These are phyloP conservation scores for Priceomyces haplophilus DNA, from an alignment of 805 yeast species.

Conservation along the genomic window DNA sequence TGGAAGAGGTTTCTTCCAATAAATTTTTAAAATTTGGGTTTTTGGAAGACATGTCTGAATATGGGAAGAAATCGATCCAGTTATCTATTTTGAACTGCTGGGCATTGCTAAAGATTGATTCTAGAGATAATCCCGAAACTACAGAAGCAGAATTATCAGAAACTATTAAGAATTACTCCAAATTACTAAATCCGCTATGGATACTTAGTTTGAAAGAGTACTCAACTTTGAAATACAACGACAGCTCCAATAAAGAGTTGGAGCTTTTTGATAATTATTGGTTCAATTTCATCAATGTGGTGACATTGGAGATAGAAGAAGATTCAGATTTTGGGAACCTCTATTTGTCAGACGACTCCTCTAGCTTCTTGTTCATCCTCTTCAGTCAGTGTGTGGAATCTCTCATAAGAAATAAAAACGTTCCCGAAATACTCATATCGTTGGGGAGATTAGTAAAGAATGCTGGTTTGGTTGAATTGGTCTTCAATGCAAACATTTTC, in stretches of 20 bases:
- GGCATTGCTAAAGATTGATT: slow-evolving; percentile 54
- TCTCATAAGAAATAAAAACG: slow-evolving; percentile 48
- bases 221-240: slow-evolving; percentile 59
- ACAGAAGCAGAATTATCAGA: slow-evolving; percentile 44
- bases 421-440: slow-evolving; percentile 49
- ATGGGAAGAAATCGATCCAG: slow-evolving; percentile 51
- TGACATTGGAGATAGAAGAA: slow-evolving; percentile 60
- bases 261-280: slow-evolving; percentile 60
- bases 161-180: slow-evolving; percentile 55
- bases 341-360: slow-evolving; percentile 54
- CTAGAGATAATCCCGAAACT: slow-evolving; percentile 19
- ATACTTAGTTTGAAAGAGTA: slow-evolving; percentile 68
- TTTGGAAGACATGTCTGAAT: slow-evolving; percentile 45
- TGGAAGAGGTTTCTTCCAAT: slow-evolving; percentile 54
- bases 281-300: slow-evolving; percentile 74
- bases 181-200: slow-evolving; percentile 74
- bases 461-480: slow-evolving; percentile 51
- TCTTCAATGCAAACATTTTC: slow-evolving; percentile 67
- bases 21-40: slow-evolving; percentile 53
- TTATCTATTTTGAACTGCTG: slow-evolving; percentile 66
- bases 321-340: slow-evolving; percentile 44
- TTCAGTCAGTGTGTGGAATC: slow-evolving; percentile 83
- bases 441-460: slow-evolving; percentile 51
- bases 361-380: slow-evolving; percentile 70
- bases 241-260: slow-evolving; percentile 37